Base-by-base conservation (phyloP, 2,329 filamentous ascomycete genomes). In the Talaromyces sp. region DNA sequence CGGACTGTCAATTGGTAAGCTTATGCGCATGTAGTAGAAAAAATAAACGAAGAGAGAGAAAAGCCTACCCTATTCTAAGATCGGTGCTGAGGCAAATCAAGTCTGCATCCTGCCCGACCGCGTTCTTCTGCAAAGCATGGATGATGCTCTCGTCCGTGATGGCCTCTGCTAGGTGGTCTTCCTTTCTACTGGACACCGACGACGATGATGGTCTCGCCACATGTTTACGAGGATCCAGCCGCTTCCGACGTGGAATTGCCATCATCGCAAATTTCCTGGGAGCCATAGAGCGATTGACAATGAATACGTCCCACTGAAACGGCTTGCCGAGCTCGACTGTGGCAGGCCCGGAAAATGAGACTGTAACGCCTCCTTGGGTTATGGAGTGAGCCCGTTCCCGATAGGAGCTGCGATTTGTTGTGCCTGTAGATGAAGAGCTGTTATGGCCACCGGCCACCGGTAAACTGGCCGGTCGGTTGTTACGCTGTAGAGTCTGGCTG, bases 81-180 rank as follows among this genome's bases (percentile, higher is more conserved):
- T 86, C 84, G 0, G 83, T 81, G 52, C 80, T 85, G 60, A 86
- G 68, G 64, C 80, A 82, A 41, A 86, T 73, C 41, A 87, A 68
- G 50, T 84, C 79, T 3, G 79, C 79, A 58, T 80, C 76, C 56
- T 83, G 79, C 3, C 75, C 75, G 14, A 73, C 73, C 14, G 77
- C 75, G 60, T 75, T 79, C 68, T 79, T 81, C 64, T 84, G 82
- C 70, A 80, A 80, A 9, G 80, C 80, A 69, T 83, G 83, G 5
- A 85, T 72, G 27, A 82, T 73, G 57, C 82, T 83, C 54, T 85
- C 82, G 61, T 85, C 83, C 3, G 81, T 75, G n/a, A 85, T 78
- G 0, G 82, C 81, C 59, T 79, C 77, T 7, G 81, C 80, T 11
- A 84, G 70, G 24, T 72, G 66, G 32, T 70, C 66, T 31, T 71